Evolutionary conservation across 805 yeast genomes (phyloP), one percentile per base, ranked within the genome.

Genomic region (Saturnispora gosingensis): DNA sequence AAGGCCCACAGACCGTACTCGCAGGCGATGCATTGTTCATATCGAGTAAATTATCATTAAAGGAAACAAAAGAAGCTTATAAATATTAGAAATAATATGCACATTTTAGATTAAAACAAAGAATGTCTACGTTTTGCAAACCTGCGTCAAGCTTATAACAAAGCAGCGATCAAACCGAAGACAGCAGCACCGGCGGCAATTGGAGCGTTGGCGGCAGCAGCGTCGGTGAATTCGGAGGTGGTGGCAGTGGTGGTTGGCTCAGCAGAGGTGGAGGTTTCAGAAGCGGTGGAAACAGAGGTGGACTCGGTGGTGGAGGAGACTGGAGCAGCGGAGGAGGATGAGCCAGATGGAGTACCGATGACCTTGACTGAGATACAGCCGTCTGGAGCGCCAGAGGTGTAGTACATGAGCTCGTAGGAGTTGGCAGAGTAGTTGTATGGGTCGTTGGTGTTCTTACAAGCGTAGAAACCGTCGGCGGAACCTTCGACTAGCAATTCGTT

Each of bases 361-460:
- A 56, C 9, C n/a, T 40, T 49, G 5, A 56, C 32, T 4, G 48
- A 8, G 15, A 51, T 49, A 55, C 59, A 56, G 18, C 15, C 63
- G 6, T 49, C 40, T 46, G 72, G 68, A 18, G 57, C 58, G 50
- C 27, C 24, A 10, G 58, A 53, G 54, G 57, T 49, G 54, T 59
- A 65, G 54, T 58, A 67, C 57, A 59, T 62, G 50, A 68, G 64
- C 49, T 62, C 63, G 54, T 59, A 70, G 20, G 53, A 15, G 10
- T 43, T 13, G 18, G 56, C 38, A 36, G 75, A 71, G 62, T 65
- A 69, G n/a, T 54, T 40, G 65, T 74, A 75, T 25, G 77, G 76
- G 58, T 75, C 80, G 45, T 57, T 58, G 53, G 70, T 65, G 65
- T 73, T 68, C 68, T 66, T 71, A 57, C 71, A 70, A 48, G 73